Percentiles rank a stretch among this genome's conserved stretches.
These are phyloP conservation scores for Botrytis medusae DNA, from an alignment of 2,329 filamentous ascomycete species.

Conservation along the genomic window DNA sequence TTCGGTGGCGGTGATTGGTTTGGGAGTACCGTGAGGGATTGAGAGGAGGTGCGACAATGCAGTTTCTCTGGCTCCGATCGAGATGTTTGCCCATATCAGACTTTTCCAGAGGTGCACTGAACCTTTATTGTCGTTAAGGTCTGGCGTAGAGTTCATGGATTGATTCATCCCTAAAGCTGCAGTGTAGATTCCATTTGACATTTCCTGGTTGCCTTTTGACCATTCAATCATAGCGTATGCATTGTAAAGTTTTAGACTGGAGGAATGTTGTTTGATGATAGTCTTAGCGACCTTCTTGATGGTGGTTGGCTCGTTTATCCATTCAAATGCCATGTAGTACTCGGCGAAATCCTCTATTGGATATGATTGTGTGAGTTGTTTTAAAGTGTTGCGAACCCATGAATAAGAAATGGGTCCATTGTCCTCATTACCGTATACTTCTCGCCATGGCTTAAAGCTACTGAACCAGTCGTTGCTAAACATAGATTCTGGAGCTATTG, in stretches of 20 bases:
- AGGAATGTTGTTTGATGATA: slow-evolving; percentile 66
- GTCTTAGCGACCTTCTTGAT: slow-evolving; percentile 71
- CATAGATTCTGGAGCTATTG: slow-evolving; percentile 51
- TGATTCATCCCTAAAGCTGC: slow-evolving; percentile 63
- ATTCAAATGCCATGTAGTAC: slow-evolving; percentile 70
- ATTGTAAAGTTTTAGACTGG: slow-evolving; percentile 70
- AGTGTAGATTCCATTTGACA: slow-evolving; percentile 63
- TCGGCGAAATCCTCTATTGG: slow-evolving; percentile 58
- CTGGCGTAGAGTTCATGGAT: slow-evolving; percentile 37
- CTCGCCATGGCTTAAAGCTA: slow-evolving; percentile 27
- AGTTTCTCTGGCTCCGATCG: slow-evolving; percentile 29
- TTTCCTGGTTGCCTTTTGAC: slow-evolving; percentile 53
- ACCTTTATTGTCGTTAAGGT: slow-evolving; percentile 38
- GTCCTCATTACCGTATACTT: slow-evolving; percentile 26
- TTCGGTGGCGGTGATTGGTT: slow-evolving; percentile 34
- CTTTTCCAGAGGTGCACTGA: slow-evolving; percentile 36
- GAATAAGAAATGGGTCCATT: slow-evolving; percentile 33
- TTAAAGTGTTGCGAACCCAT: slow-evolving; percentile 56
- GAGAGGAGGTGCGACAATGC: slow-evolving; percentile 44
- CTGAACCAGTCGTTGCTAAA: slow-evolving; percentile 43
- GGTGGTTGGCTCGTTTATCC: slow-evolving; percentile 50
- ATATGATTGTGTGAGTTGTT: slow-evolving; percentile 52
- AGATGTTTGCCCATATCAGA: slow-evolving; percentile 37
- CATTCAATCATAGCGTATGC: slow-evolving; percentile 74
- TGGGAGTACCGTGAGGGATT: slow-evolving; percentile 42